Evolutionary conservation across 177 flowering plant species (phyloP), one percentile per base, ranked within the genome.

Genomic region (Tripterygium wilfordii): DNA sequence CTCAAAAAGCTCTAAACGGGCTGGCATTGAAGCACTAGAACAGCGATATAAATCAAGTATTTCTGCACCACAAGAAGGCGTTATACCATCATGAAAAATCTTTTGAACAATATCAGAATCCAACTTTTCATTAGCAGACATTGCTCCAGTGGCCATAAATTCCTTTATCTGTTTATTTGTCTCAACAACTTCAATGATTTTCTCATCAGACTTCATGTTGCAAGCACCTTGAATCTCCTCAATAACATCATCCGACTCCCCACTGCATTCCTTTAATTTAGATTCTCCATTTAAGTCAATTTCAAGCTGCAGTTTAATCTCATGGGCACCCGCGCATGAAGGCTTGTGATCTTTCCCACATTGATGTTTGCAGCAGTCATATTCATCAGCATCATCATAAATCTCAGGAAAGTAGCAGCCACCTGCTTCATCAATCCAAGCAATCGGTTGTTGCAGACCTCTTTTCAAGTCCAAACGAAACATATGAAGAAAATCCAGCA

Each of bases 341-440:
- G 31, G 35, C 21, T 22, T 31, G 1, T 56, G 58, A 35, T 63
- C 64, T 51, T 55, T 55, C 24, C 45, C 71, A 35, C n/a, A 32
- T 28, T 45, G 58, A 54, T 45, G 25, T 14, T 46, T 42, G 40
- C 39, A 60, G 46, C 61, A 49, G 0, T 36, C 48, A 51, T 51
- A 15, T 0, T 24, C 12, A 14, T 63, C 67, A 27, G 66, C 67
- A 53, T 63, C 72, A 28, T 61, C 31, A 42, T 42, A 69, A 28
- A 58, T 53, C 63, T 89, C 92, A 0, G 99, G 99, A 61, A 94
- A 85, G 65, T 83, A 94, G 57, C 96, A 87, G 17, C 58, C 48
- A 3, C 82, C 92, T 25, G 60, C 62, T 45, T 81, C 90, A 72
- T 89, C 99, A 69, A 94, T 87, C 99, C 97, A 90, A 5, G 96